Evolutionary conservation across 1,139 yeast genomes (phyloP).

Genomic region (Blastobotrys apis): DNA sequence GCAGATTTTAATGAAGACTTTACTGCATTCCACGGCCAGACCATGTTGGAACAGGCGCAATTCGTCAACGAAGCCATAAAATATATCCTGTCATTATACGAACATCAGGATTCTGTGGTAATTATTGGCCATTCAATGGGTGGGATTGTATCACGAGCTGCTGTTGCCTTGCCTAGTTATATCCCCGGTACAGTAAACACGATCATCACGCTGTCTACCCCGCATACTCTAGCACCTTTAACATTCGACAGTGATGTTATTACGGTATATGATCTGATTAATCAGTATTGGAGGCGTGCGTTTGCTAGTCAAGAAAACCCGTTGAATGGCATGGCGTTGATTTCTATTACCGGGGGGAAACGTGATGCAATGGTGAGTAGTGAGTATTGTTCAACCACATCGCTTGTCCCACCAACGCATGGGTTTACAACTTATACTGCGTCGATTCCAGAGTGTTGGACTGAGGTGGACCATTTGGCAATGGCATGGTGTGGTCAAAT

Average conservation of each 20-base stretch:
- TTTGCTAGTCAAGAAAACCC: constrained; percentile 35
- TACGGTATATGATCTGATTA: constrained; percentile 66
- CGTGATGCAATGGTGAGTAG: constrained; percentile 84
- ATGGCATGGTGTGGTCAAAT: constrained; percentile 96
- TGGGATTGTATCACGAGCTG: constrained; percentile 81
- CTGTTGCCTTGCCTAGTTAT: constrained; percentile 77
- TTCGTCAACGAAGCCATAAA: constrained; percentile 81
- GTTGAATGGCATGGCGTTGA: constrained; percentile 33
- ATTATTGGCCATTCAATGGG: constrained; percentile 96
- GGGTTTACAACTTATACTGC: constrained; percentile 84
- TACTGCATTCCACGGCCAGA: constrained; percentile 93
- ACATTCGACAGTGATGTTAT: constrained; percentile 89
- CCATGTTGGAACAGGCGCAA: constrained; percentile 91
- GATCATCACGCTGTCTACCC: constrained; percentile 82
- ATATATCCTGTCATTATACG: constrained; percentile 68
- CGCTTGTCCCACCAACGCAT: constrained; percentile 63
- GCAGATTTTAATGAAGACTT: constrained; percentile 95
- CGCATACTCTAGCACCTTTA: constrained; percentile 92
- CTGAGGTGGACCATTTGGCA: constrained; percentile 92
- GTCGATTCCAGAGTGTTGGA: constrained; percentile 89
- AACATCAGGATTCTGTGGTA: constrained; percentile 64
- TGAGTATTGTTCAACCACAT: constrained; percentile 78
- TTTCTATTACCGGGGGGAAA: constrained; percentile 89
- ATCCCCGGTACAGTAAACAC: constrained; percentile 69
- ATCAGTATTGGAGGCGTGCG: constrained; percentile 75